phyloP scores from a whole-genome alignment of 305 asterid genomes.

The Ajuga reptans region DNA sequence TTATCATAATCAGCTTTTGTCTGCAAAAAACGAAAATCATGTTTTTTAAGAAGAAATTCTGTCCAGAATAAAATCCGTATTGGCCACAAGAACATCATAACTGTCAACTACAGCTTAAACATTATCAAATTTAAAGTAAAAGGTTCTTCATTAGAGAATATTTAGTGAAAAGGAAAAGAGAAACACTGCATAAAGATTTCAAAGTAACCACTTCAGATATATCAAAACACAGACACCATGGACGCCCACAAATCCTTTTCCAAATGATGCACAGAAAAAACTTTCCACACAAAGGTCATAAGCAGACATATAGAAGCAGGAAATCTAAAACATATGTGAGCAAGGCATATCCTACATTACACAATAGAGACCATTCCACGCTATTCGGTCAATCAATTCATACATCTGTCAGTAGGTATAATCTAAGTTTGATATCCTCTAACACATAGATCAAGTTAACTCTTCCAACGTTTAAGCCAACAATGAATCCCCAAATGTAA shows the following conservation, averaged over 20 bases:
- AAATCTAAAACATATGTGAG: background rate
- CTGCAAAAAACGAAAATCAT: constrained; percentile 28
- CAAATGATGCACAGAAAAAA: background rate
- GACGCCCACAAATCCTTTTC: background rate
- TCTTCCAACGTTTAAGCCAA: background rate
- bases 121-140: background rate
- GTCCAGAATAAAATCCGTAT: background rate
- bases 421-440: background rate
- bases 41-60: constrained; percentile 2
- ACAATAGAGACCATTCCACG: background rate
- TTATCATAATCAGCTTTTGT: constrained; percentile 85
- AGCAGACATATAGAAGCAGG: background rate
- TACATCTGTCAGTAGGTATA: background rate
- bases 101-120: background rate
- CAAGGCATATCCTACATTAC: background rate
- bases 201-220: background rate
- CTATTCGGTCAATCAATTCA: background rate
- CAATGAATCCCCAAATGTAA: background rate
- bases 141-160: background rate
- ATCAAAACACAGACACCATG: background rate
- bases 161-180: background rate
- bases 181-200: background rate
- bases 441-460: background rate
- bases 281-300: background rate
- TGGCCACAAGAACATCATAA: background rate